A percentile compares a stretch with the other conserved stretches of the same genome.
Conservation (phyloP, 805 yeast genomes). For the Candida silvicultrix region DNA sequence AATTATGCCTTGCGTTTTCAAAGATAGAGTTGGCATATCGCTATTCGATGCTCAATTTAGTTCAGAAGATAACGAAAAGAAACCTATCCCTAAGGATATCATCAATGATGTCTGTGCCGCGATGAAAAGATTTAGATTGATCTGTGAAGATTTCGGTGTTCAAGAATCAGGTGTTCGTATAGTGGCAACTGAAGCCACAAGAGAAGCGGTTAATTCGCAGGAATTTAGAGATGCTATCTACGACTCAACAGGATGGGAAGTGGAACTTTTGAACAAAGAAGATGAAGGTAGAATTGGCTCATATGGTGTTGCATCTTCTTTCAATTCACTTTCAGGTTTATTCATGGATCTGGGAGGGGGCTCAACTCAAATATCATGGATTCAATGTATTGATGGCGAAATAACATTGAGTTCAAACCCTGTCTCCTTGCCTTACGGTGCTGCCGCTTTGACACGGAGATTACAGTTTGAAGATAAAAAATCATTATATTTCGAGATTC, state of each 20-base stretch:
- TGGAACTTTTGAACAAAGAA: constrained; percentile 49
- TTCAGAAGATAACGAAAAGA: constrained; percentile 31
- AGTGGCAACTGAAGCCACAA: constrained; percentile 70
- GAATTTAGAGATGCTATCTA: constrained; percentile 51
- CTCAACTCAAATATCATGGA: constrained; percentile 65
- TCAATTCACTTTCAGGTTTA: constrained; percentile 58
- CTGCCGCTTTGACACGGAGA: constrained; percentile 58
- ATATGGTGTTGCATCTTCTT: constrained; percentile 70
- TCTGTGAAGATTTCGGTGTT: constrained; percentile 73
- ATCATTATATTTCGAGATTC: constrained; percentile 46
- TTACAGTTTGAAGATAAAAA: constrained; percentile 44
- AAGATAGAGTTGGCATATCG: constrained; percentile 66
- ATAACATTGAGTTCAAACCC: constrained; percentile 50
- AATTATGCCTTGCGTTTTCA: constrained; percentile 72
- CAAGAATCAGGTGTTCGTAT: constrained; percentile 53
- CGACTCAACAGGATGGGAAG: constrained; percentile 62
- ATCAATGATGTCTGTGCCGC: constrained; percentile 56
- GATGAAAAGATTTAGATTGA: constrained; percentile 59
- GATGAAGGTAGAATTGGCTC: constrained; percentile 67
- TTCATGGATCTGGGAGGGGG: constrained; percentile 76
- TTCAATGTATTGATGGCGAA: constrained; percentile 48
- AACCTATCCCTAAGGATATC: constrained; percentile 51
- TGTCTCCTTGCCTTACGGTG: constrained; percentile 67
- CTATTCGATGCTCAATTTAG: constrained; percentile 55
- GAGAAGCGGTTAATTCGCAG: constrained; percentile 59